Percentiles rank a stretch among this genome's conserved stretches.
Conservation (phyloP, 1,139 yeast genomes). For the Wickerhamiella pararugosa region DNA sequence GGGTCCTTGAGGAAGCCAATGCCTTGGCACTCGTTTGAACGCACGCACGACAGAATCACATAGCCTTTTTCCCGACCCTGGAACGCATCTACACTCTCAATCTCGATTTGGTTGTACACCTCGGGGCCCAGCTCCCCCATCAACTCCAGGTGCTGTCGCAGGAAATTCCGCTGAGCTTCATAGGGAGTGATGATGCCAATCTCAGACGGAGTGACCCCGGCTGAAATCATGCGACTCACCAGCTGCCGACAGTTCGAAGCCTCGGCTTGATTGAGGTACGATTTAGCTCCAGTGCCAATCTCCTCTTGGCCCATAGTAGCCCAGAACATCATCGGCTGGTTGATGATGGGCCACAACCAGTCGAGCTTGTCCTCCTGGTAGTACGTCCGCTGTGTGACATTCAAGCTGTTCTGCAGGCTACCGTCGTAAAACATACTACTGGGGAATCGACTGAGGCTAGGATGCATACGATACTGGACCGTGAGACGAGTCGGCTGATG, state of each 20-base stretch:
- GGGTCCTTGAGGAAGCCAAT: conserved; percentile 87
- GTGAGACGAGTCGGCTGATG: conserved; percentile 76
- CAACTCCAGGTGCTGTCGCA: conserved; percentile 63
- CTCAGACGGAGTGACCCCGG: conserved; percentile 68
- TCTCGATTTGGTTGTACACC: conserved; percentile 60
- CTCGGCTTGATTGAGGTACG: conserved; percentile 77
- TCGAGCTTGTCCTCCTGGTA: conserved; percentile 29
- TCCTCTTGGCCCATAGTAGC: conserved; percentile 82
- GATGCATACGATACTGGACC: conserved; percentile 94
- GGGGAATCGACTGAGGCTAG: conserved; percentile 72
- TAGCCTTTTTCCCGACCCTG: conserved; percentile 93
- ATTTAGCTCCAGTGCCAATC: conserved; percentile 66
- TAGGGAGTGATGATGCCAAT: conserved; percentile 92
- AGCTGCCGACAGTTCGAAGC: conserved; percentile 82
- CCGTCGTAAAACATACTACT: conserved; percentile 93
- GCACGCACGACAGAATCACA: conserved; percentile 76
- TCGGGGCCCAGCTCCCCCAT: conserved; percentile 52
- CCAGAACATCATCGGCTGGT: conserved; percentile 92
- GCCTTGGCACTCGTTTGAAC: conserved; percentile 69
- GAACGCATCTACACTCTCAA: conserved; percentile 88
- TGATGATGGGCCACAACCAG: conserved; percentile 83
- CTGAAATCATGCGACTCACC: conserved; percentile 56
- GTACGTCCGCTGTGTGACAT: conserved; percentile 47
- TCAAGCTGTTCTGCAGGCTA: conserved; percentile 78
- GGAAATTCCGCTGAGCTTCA: conserved; percentile 82